Percentiles rank a stretch among this genome's conserved stretches.
Evolutionary conservation across 164 flowering plant genomes (phyloP).

Genomic region (Liquidambar formosana): DNA sequence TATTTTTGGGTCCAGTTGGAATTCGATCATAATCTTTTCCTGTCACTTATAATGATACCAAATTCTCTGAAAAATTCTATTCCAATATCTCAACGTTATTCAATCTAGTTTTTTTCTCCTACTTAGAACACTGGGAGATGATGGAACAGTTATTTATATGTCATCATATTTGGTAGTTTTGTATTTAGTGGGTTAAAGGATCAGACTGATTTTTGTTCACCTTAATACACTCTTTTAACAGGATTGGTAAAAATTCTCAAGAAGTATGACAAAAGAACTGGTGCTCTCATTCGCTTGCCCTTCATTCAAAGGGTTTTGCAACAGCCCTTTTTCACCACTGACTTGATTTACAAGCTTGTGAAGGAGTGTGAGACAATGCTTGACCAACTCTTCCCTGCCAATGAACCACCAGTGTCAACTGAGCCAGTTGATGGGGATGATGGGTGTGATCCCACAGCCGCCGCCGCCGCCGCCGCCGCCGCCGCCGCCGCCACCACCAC

Average conservation of each 20-base stretch:
- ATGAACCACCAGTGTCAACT: constrained; percentile 16
- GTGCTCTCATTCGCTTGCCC: constrained; percentile 62
- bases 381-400: constrained; percentile 41
- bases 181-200: too few species aligned
- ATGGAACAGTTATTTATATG: too few species aligned
- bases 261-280: constrained; percentile 73
- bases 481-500: background rate
- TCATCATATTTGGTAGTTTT: too few species aligned
- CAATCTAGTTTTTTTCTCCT: too few species aligned
- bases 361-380: constrained; percentile 67
- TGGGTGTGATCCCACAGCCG: constrained; percentile 20
- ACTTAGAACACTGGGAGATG: too few species aligned
- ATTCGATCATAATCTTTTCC: too few species aligned
- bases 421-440: constrained; percentile 13
- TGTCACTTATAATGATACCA: too few species aligned
- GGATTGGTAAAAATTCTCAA: constrained; percentile 63
- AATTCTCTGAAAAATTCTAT: too few species aligned
- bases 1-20: too few species aligned
- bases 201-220: too few species aligned
- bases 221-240: constrained; percentile 15
- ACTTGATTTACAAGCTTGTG: constrained; percentile 57
- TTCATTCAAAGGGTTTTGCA: constrained; percentile 67
- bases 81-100: too few species aligned
- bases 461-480: constrained; percentile 6
- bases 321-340: constrained; percentile 70